Evolutionary conservation across 139 green algal species (phyloP).

Genomic region (Closterium sp.): DNA sequence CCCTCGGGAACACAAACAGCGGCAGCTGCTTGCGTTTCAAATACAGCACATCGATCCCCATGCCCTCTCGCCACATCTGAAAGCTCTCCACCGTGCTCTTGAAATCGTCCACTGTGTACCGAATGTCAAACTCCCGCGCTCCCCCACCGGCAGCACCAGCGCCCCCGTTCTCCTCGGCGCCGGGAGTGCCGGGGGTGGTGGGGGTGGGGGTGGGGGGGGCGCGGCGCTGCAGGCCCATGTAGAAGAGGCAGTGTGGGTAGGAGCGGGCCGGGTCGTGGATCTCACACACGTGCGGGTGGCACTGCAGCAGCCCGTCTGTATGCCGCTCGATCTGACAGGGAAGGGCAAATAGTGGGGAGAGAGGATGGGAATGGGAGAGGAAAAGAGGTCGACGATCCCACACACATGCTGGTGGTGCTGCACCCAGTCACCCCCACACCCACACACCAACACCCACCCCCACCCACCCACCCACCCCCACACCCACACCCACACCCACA

Average conservation of each 20-base stretch:
- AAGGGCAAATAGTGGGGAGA: too few species aligned
- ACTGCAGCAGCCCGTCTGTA: slow-evolving; percentile 49
- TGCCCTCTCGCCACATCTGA: slow-evolving; percentile 55
- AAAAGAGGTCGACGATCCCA: slow-evolving; percentile 49
- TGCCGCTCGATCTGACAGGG: slow-evolving; percentile 61
- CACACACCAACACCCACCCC: too few species aligned
- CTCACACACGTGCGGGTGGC: slow-evolving; percentile 70
- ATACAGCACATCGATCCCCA: slow-evolving; percentile 70
- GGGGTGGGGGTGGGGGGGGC: too few species aligned
- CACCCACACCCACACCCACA: too few species aligned
- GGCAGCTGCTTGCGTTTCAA: slow-evolving; percentile 65
- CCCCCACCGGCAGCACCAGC: neutral
- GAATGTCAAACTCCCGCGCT: slow-evolving; percentile 62
- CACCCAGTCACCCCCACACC: too few species aligned
- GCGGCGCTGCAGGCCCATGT: slow-evolving; percentile 72
- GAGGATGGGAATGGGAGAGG: too few species aligned
- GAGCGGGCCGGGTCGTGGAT: slow-evolving; percentile 38
- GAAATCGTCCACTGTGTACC: slow-evolving; percentile 72
- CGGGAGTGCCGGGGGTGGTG: slow-evolving; percentile 24
- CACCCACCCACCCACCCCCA: too few species aligned
- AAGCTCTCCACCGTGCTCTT: slow-evolving; percentile 55
- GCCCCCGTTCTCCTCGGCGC: neutral
- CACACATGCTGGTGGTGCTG: slow-evolving; percentile 68
- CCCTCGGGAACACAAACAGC: slow-evolving; percentile 47
- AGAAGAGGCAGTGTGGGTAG: slow-evolving; percentile 57